These are phyloP conservation scores for Tolypocladium nubicola DNA, from an alignment of 2,329 filamentous ascomycete genomes.

Conservation along the genomic window DNA sequence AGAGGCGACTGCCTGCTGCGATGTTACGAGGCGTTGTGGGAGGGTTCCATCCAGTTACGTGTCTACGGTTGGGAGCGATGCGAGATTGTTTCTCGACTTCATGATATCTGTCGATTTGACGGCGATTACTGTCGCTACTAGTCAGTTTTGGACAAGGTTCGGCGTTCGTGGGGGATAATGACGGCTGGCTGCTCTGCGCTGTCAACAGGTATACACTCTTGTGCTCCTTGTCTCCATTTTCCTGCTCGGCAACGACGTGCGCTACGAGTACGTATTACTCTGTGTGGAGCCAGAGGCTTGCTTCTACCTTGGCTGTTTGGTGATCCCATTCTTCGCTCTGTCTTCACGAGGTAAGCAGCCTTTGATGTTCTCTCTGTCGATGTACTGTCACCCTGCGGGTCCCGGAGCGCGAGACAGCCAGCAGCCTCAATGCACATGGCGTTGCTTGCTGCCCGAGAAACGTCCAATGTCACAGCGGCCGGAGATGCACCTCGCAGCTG, in stretches of 20 bases:
- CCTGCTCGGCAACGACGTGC: not conserved
- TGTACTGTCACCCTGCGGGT: not conserved
- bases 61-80: not conserved
- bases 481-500: not conserved
- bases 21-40: not conserved
- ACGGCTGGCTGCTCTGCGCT: not conserved
- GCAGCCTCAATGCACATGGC: not conserved
- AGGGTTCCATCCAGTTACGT: not conserved
- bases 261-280: not conserved
- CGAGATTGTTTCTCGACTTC: not conserved
- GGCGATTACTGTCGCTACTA: slow-evolving; percentile 3
- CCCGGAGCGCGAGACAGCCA: not conserved
- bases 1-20: not conserved
- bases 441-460: not conserved
- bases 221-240: not conserved
- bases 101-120: slow-evolving; percentile 2
- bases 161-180: not conserved
- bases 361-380: not conserved
- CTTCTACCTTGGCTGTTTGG: not conserved
- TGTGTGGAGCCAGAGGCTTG: not conserved
- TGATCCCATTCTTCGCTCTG: not conserved
- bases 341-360: not conserved
- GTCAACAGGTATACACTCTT: not conserved
- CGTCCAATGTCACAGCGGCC: not conserved
- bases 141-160: not conserved